Evolutionary conservation across 768 basidiomycete species (phyloP).

Genomic region (Boletus rubroflammeus): DNA sequence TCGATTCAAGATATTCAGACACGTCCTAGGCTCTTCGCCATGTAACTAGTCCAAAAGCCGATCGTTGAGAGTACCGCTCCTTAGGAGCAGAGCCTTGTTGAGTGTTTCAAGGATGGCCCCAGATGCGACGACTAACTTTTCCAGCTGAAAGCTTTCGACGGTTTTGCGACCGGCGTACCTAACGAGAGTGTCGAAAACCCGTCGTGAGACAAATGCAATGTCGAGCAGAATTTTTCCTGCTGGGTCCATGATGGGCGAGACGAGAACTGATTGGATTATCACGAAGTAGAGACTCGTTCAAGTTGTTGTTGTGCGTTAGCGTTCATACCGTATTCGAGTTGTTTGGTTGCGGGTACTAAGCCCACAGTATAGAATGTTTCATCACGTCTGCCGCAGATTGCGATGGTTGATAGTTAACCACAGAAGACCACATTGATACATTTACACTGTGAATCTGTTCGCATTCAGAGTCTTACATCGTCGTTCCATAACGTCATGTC

Average conservation of each 20-base stretch:
- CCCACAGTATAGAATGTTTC: too few species aligned
- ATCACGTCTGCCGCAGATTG: too few species aligned
- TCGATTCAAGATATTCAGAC: slow-evolving; percentile 1
- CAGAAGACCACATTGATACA: background rate
- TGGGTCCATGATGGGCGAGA: background rate
- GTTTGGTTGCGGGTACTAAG: too few species aligned
- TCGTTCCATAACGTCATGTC: background rate
- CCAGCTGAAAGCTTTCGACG: background rate
- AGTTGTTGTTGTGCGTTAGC: too few species aligned
- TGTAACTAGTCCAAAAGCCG: slow-evolving; percentile 9
- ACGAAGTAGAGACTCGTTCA: too few species aligned
- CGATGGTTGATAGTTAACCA: background rate
- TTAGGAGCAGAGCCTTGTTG: background rate
- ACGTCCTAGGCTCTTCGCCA: background rate
- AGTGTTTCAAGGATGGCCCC: slow-evolving; percentile 2
- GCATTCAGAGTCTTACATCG: background rate
- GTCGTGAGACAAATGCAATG: slow-evolving; percentile 3
- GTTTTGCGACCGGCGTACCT: background rate
- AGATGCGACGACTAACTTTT: slow-evolving; percentile 5
- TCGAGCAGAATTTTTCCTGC: background rate
- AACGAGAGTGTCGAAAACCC: background rate
- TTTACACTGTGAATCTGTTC: background rate
- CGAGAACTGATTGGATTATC: background rate
- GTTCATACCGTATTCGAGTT: too few species aligned
- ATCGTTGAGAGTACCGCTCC: background rate